Evolutionary conservation across 192 early-diverging fungal species (phyloP).

Genomic region (Lobosporangium transversale): DNA sequence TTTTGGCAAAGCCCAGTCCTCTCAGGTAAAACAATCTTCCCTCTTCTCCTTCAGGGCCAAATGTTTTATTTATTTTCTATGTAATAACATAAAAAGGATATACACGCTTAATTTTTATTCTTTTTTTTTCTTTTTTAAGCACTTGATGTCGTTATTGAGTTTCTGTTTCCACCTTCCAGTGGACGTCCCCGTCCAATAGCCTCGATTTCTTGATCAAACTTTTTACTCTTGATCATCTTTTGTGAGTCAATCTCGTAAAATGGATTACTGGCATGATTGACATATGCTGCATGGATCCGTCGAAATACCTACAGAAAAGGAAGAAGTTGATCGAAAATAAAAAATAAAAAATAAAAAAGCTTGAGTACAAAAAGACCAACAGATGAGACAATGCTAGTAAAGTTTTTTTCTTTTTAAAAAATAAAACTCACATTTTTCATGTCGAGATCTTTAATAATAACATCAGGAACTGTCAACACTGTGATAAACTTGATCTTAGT

Average conservation of each 20-base stretch:
- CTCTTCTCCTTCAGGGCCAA: too few relatives aligned
- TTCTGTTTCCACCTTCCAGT: conserved; percentile 42
- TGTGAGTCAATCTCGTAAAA: conserved; percentile 78
- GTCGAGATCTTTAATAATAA: conserved; percentile 80
- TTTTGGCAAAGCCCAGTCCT: too few relatives aligned
- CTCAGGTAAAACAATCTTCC: too few relatives aligned
- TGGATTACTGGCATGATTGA: conserved; percentile 83
- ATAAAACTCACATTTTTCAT: conserved; percentile 82
- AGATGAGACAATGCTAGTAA: too few relatives aligned
- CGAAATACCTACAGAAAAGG: conserved; percentile 78
- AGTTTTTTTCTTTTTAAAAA: background rate
- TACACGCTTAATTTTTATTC: too few relatives aligned
- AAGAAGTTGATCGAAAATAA: too few relatives aligned
- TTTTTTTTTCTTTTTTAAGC: background rate
- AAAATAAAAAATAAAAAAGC: too few relatives aligned
- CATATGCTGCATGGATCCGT: conserved; percentile 86
- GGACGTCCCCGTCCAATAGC: conserved; percentile 58
- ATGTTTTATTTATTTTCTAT: too few relatives aligned
- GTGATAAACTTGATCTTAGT: conserved; percentile 82
- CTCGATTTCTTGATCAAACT: conserved; percentile 68
- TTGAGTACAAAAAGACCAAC: too few relatives aligned
- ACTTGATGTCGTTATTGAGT: conserved; percentile 1
- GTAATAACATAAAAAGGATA: too few relatives aligned
- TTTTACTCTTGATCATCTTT: conserved; percentile 62
- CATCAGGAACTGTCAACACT: conserved; percentile 74